Percentiles rank a stretch among this genome's conserved stretches.
Evolutionary conservation across 495 filamentous ascomycete species (phyloP).

Genomic region (Penicillium cataractarum): DNA sequence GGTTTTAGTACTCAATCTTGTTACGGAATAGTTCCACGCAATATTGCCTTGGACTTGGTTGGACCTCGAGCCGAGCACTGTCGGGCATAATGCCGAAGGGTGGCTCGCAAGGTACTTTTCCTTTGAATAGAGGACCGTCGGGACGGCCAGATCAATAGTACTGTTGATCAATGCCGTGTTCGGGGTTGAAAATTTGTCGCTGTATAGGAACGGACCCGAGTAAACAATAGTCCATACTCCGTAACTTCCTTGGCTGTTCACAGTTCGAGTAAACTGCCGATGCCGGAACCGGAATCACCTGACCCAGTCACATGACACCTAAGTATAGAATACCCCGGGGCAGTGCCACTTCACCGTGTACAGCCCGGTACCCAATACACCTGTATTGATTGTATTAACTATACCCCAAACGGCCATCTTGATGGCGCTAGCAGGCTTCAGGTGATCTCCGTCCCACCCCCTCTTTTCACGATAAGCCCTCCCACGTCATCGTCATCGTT

Average conservation of each 20-base stretch:
- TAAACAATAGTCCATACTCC: background rate
- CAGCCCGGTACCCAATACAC: background rate
- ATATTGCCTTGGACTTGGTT: too few species aligned
- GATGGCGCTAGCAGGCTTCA: slow-evolving; percentile 11
- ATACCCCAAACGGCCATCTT: background rate
- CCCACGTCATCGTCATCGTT: slow-evolving; percentile 29
- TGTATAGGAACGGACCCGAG: background rate
- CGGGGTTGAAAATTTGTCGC: background rate
- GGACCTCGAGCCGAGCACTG: too few species aligned
- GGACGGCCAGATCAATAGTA: background rate
- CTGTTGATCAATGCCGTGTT: background rate
- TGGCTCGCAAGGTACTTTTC: background rate
- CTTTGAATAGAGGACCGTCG: background rate
- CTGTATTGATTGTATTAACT: background rate
- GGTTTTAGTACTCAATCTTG: too few species aligned
- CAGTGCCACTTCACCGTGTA: background rate
- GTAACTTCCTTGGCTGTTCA: too few species aligned
- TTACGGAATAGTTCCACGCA: too few species aligned
- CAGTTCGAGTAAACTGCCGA: background rate
- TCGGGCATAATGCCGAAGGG: too few species aligned
- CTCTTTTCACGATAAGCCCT: slow-evolving; percentile 38
- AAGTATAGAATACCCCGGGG: slow-evolving; percentile 3
- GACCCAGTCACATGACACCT: slow-evolving; percentile 14
- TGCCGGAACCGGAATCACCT: slow-evolving; percentile 22
- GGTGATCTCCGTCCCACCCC: slow-evolving; percentile 27